Evolutionary conservation across 768 basidiomycete genomes (phyloP).

Genomic region (Rubroboletus pulcherrimus): DNA sequence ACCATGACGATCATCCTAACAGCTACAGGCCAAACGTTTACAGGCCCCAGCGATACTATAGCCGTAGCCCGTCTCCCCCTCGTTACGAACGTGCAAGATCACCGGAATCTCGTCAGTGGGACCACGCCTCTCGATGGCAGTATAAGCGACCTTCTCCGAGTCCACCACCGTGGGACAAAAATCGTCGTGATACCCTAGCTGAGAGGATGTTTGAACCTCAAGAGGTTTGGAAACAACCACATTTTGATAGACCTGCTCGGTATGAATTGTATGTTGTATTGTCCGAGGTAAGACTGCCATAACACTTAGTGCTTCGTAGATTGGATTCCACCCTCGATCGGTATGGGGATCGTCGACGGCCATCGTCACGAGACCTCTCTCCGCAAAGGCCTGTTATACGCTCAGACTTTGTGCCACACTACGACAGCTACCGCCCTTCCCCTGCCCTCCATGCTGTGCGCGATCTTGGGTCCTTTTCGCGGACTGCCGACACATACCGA

Average conservation of each 20-base stretch:
- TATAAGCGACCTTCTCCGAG: slow-evolving; percentile 40
- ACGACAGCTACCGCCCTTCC: slow-evolving; percentile 51
- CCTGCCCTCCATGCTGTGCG: slow-evolving; percentile 34
- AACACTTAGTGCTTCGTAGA: slow-evolving; percentile 20
- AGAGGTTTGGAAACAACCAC: slow-evolving; percentile 63
- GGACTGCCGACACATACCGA: slow-evolving; percentile 49
- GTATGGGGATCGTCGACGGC: slow-evolving; percentile 35
- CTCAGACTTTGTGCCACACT: slow-evolving; percentile 33
- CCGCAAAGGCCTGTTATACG: slow-evolving; percentile 34
- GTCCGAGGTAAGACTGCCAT: slow-evolving; percentile 21
- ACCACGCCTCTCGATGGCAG: slow-evolving; percentile 42
- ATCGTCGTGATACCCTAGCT: slow-evolving; percentile 37
- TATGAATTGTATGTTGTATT: slow-evolving; percentile 38
- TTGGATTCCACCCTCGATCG: slow-evolving; percentile 31
- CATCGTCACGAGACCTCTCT: slow-evolving; percentile 32
- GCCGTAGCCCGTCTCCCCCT: slow-evolving; percentile 52
- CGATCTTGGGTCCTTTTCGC: slow-evolving; percentile 36
- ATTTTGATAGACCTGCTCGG: slow-evolving; percentile 41
- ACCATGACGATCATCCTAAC: slow-evolving; percentile 41
- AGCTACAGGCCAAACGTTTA: slow-evolving; percentile 41
- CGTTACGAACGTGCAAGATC: slow-evolving; percentile 41
- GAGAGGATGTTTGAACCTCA: slow-evolving; percentile 71
- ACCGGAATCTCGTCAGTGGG: slow-evolving; percentile 45
- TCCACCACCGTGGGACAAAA: slow-evolving; percentile 31
- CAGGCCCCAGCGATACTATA: slow-evolving; percentile 35